Evolutionary conservation across 192 early-diverging fungal species (phyloP).

Genomic region (Backusella circina): DNA sequence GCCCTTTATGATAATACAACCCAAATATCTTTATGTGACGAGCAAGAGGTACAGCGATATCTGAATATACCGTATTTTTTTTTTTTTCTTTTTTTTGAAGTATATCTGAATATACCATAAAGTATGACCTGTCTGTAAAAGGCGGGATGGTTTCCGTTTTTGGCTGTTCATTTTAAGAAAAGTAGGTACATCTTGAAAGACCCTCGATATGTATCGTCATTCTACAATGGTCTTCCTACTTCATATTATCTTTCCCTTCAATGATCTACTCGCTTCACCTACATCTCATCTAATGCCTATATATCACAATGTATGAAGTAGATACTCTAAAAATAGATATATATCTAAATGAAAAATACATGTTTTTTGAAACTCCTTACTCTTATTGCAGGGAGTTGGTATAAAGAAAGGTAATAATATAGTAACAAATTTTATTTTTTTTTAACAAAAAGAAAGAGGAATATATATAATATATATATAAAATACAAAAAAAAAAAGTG

Average conservation of each 20-base stretch:
- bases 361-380: neutral
- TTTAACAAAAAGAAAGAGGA: neutral
- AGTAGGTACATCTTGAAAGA: neutral
- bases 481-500: neutral
- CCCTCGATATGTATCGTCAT: too few species aligned
- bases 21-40: too few species aligned
- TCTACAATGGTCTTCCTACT: neutral
- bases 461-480: conserved; percentile 1
- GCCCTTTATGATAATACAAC: too few species aligned
- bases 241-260: too few species aligned
- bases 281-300: too few species aligned
- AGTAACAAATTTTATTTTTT: neutral
- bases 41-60: too few species aligned
- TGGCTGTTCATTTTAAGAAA: neutral
- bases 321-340: neutral
- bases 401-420: neutral
- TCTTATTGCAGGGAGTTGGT: neutral
- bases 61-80: too few species aligned
- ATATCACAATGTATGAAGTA: neutral
- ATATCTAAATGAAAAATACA: neutral
- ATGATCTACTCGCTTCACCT: too few species aligned
- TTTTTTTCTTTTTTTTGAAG: too few species aligned
- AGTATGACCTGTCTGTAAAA: neutral
- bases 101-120: neutral
- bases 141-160: neutral